Evolutionary conservation across 1,284 basidiomycete genomes (phyloP).

Genomic region (Ustilago tritici): DNA sequence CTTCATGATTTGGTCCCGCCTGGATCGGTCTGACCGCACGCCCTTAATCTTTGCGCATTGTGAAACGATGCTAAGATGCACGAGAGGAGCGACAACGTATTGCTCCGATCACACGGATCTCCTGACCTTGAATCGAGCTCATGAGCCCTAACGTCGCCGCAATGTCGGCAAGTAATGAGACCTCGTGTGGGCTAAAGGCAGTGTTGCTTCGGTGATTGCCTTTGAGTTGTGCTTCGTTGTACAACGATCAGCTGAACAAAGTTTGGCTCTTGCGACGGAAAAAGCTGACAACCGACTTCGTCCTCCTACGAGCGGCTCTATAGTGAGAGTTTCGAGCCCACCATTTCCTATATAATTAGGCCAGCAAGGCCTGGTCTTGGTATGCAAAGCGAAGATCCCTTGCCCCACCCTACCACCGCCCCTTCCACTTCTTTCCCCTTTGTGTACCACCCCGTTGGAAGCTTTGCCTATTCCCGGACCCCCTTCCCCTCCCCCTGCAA

Average conservation of each 20-base stretch:
- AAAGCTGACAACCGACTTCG: not conserved
- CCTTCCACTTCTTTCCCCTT: not conserved
- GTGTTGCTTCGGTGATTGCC: not conserved
- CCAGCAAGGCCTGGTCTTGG: not conserved
- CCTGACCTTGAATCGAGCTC: not conserved
- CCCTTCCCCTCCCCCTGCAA: not conserved
- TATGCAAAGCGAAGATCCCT: not conserved
- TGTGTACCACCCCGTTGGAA: not conserved
- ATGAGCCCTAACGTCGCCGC: not conserved
- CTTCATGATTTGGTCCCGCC: not conserved
- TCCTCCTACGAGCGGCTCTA: not conserved
- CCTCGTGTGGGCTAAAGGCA: not conserved
- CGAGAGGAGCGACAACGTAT: not conserved
- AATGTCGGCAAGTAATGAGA: not conserved
- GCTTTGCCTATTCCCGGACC: not conserved
- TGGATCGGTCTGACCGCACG: not conserved
- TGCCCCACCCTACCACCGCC: not conserved
- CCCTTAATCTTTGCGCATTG: not conserved
- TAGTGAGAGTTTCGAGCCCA: not conserved
- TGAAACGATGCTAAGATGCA: not conserved
- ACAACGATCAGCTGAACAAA: not conserved
- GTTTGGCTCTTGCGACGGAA: not conserved
- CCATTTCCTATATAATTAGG: not conserved
- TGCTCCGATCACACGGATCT: not conserved
- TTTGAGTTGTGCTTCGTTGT: not conserved